Evolutionary conservation across 2,329 filamentous ascomycete genomes (phyloP).

Genomic region (Nothophoma quercina): DNA sequence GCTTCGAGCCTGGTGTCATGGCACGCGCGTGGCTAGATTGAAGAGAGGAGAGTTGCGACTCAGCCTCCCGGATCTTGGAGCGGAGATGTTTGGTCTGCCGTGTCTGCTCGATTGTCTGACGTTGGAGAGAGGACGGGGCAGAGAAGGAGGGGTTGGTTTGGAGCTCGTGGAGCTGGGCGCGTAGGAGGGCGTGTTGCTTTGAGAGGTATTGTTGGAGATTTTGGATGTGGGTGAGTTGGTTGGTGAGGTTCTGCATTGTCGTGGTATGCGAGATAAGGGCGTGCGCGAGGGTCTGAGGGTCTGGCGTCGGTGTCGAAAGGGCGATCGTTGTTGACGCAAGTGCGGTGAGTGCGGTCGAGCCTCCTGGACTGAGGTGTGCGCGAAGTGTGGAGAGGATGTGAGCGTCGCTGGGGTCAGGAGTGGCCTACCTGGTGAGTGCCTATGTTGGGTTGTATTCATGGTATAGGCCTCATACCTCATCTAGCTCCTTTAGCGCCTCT

Average conservation of each 20-base stretch:
- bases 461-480: conserved; percentile 37
- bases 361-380: conserved; percentile 37
- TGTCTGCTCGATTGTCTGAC: conserved; percentile 76
- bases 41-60: conserved; percentile 51
- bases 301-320: conserved; percentile 44
- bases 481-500: conserved; percentile 64
- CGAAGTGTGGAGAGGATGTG: conserved; percentile 35
- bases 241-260: conserved; percentile 40
- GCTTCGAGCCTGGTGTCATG: conserved; percentile 39
- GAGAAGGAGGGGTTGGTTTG: conserved; percentile 46
- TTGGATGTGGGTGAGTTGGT: conserved; percentile 44
- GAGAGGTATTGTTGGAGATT: conserved; percentile 44
- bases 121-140: conserved; percentile 65
- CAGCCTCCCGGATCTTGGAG: conserved; percentile 72
- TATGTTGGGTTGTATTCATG: conserved; percentile 13
- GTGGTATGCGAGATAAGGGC: conserved; percentile 44
- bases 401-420: conserved; percentile 28
- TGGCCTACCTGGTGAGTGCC: conserved; percentile 30
- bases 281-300: conserved; percentile 43
- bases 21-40: conserved; percentile 30
- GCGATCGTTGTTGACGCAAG: conserved; percentile 48
- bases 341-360: conserved; percentile 42
- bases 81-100: conserved; percentile 73
- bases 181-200: conserved; percentile 42
- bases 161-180: conserved; percentile 40